Percentiles rank a stretch among this genome's conserved stretches.
Evolutionary conservation across 2,329 filamentous ascomycete genomes (phyloP).

Genomic region (Fusarium mundagurra): DNA sequence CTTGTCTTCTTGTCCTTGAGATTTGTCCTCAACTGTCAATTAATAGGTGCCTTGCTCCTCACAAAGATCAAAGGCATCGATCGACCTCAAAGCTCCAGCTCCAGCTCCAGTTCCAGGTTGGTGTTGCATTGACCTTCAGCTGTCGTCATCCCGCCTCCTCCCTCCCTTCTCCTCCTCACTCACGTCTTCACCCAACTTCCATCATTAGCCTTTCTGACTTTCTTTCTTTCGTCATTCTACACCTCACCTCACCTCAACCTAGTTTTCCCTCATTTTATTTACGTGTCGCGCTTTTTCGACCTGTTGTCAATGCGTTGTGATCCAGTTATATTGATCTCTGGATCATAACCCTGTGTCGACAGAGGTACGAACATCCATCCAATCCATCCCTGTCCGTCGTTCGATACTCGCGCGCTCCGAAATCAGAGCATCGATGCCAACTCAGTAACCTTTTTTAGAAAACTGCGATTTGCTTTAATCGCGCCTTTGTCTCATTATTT

Average conservation of each 20-base stretch:
- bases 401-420: slow-evolving; percentile 29
- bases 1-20: slow-evolving; percentile 1
- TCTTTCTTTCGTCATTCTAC: slow-evolving; percentile 5
- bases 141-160: slow-evolving; percentile 26
- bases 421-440: slow-evolving; percentile 20
- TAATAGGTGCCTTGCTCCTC: not conserved
- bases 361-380: slow-evolving; percentile 17
- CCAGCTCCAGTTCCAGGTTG: not conserved
- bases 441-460: slow-evolving; percentile 5
- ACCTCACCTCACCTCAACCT: not conserved
- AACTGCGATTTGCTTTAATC: not conserved
- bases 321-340: not conserved
- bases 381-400: slow-evolving; percentile 35
- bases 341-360: slow-evolving; percentile 6
- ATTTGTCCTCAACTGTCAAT: not conserved
- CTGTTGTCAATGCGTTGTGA: slow-evolving; percentile 4
- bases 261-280: not conserved
- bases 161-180: slow-evolving; percentile 4
- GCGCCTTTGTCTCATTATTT: not conserved
- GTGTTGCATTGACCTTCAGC: slow-evolving; percentile 21
- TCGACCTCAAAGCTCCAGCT: not conserved
- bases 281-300: not conserved
- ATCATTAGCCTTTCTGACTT: slow-evolving; percentile 3
- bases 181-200: not conserved
- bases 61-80: not conserved